Evolutionary conservation across 169 alveolate genomes (phyloP), one percentile per base, ranked within the genome.

Genomic region (Perkinsus olseni): DNA sequence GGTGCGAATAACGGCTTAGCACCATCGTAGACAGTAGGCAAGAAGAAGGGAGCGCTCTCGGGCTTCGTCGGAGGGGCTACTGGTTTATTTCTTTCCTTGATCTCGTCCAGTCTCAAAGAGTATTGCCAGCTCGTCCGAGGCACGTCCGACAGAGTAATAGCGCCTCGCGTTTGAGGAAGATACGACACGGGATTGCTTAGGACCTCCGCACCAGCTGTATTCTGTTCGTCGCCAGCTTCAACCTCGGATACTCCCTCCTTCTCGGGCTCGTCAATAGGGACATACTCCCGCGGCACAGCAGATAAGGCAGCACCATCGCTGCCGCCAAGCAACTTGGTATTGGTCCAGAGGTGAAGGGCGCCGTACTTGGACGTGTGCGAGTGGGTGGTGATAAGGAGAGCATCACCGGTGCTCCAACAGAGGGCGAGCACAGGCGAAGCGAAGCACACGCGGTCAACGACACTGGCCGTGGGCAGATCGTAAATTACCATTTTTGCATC

Each of bases 11-110:
- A 45, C 6, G 62, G 62, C 62, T 45, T 45, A 10, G 62, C 6
- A 17, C 62, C 62, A 45, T 45, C 62, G 17, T 45, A 45, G 24
- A 45, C 62, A 45, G 62, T 95, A 34, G 96, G 96, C 31, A 97
- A 93, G 96, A 97, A 97, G 92, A 97, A 97, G 13, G 98, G 98
- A 36, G 96, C 98, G 92, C 96, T 96, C 92, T 96, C 97, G 34
- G 96, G 96, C 92, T 96, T 96, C 91, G 96, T 96, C 37, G 96
- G 95, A 90, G 98, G 96, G 38, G 95, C 94, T 28, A 96, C 92
- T 17, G 98, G 98, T 62, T 96, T 96, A 91, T 96, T 97, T 95
- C 98, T 95, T 93, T 97, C 98, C 93, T 96, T 97, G 13, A 97
- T 95, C 74, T 95, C 94, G 48, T 97, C 98, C 34, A 97, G 91